These are phyloP conservation scores for Penicillium ucsense DNA, from an alignment of 495 filamentous ascomycete species.

Conservation along the genomic window DNA sequence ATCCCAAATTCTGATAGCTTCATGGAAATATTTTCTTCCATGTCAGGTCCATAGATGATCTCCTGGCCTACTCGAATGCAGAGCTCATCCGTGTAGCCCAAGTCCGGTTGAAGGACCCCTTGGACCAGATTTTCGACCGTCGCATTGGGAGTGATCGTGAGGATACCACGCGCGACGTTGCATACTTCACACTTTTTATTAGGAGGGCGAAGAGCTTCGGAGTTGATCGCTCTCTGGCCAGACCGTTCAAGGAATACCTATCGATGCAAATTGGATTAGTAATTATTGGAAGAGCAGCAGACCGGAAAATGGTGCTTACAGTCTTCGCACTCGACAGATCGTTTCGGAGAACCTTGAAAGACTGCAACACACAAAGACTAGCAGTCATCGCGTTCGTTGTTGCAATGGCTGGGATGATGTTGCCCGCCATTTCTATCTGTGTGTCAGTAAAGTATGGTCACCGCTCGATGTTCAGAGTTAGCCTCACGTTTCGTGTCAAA, in stretches of 20 bases:
- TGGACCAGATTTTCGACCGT: slow-evolving; percentile 78
- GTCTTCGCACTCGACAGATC: slow-evolving; percentile 56
- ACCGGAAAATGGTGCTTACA: slow-evolving; percentile 16
- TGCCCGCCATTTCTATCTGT: slow-evolving; percentile 80
- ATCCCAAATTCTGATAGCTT: slow-evolving; percentile 70
- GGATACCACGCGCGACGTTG: slow-evolving; percentile 54
- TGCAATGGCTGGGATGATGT: slow-evolving; percentile 97
- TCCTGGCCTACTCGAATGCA: slow-evolving; percentile 62
- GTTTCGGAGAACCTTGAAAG: slow-evolving; percentile 78
- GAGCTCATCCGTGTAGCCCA: slow-evolving; percentile 81
- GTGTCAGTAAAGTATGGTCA: background rate
- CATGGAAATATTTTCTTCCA: slow-evolving; percentile 76
- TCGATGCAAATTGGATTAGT: background rate
- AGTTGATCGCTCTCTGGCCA: slow-evolving; percentile 60
- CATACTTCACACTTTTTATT: slow-evolving; percentile 78
- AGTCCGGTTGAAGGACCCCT: slow-evolving; percentile 51
- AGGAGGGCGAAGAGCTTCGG: slow-evolving; percentile 63
- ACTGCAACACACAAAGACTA: slow-evolving; percentile 83
- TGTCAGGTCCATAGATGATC: slow-evolving; percentile 76
- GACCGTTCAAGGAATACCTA: slow-evolving; percentile 71
- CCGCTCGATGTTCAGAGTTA: background rate
- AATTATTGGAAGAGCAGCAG: background rate
- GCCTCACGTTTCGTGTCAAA: slow-evolving; percentile 83
- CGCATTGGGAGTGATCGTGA: slow-evolving; percentile 64
- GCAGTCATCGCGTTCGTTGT: slow-evolving; percentile 97